Conservation (phyloP, 176 grass and related monocot genomes). For the Musa troglodytarum region DNA sequence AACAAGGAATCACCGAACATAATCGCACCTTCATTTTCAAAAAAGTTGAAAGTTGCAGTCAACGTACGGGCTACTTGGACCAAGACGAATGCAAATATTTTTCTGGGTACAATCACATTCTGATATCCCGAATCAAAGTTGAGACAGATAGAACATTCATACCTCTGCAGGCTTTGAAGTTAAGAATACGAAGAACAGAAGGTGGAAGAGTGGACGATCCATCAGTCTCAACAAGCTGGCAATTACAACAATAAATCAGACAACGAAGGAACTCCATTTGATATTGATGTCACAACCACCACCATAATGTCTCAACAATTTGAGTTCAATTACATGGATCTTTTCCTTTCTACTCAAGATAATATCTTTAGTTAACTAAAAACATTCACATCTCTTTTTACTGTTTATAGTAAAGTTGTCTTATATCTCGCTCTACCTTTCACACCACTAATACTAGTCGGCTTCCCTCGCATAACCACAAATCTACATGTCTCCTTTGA, state of each 20-base stretch:
- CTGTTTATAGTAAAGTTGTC: too few species aligned
- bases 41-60: not conserved
- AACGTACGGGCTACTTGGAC: not conserved
- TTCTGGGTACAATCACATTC: not conserved
- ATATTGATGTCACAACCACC: too few species aligned
- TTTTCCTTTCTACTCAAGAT: too few species aligned
- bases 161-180: conserved; percentile 97
- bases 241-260: conserved; percentile 18
- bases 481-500: too few species aligned
- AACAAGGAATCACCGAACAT: conserved; percentile 94
- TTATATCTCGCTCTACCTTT: too few species aligned
- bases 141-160: not conserved
- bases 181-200: conserved; percentile 73
- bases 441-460: too few species aligned
- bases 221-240: conserved; percentile 80
- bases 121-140: too few species aligned
- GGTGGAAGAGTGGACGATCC: conserved; percentile 64
- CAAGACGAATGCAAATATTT: not conserved
- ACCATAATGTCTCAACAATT: not conserved
- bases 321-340: not conserved
- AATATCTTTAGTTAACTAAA: too few species aligned
- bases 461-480: too few species aligned
- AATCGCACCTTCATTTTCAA: conserved; percentile 57
- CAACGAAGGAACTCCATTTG: not conserved
- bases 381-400: too few species aligned